Evolutionary conservation across 768 basidiomycete genomes (phyloP), one percentile per base, ranked within the genome.

Genomic region (Auricularia sp.): DNA sequence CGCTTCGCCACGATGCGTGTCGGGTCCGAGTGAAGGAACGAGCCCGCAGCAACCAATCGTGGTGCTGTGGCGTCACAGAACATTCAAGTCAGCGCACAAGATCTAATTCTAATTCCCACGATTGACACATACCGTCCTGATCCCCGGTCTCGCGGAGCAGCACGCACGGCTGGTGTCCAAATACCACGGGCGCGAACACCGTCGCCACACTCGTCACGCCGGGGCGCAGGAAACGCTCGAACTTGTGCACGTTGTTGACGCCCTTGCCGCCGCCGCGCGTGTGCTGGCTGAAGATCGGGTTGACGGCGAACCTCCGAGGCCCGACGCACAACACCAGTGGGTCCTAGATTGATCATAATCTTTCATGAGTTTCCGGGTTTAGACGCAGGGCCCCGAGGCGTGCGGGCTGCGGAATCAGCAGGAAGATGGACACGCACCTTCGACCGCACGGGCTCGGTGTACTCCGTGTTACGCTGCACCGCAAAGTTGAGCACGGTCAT

Each of bases 201-300:
- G 94, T 96, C 3, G 90, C 94, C 24, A 98, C 89, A 65, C 78
- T 83, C 3, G 90, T 89, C 37, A 80, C 77, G 4, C 94, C 91
- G 70, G 92, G 92, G 51, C 89, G 85, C 35, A 98, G 80, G 76
- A 86, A 99, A 37, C 91, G 85, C 76, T 97, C 93, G 64, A 89
- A 95, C 72, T 98, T 99, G 81, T 98, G 95, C 2, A 97, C 94
- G 70, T 98, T 98, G 80, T 99, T 99, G 54, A 86, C 81, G 11
- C 94, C 94, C 73, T 88, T 91, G 16, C 90, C 92, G 18, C 94
- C 94, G 13, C 94, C 94, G 6, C 87, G 84, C 3, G 90, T 87
- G 70, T 95, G 93, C 71, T 97, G 94, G 68, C 94, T 95, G 77
- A 90, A 99, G 37, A 95, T 76, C 0, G 97, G 97, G 68, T 88